Evolutionary conservation across 495 filamentous ascomycete genomes (phyloP), one percentile per base, ranked within the genome.

Genomic region (Aspergillus cavernicola): DNA sequence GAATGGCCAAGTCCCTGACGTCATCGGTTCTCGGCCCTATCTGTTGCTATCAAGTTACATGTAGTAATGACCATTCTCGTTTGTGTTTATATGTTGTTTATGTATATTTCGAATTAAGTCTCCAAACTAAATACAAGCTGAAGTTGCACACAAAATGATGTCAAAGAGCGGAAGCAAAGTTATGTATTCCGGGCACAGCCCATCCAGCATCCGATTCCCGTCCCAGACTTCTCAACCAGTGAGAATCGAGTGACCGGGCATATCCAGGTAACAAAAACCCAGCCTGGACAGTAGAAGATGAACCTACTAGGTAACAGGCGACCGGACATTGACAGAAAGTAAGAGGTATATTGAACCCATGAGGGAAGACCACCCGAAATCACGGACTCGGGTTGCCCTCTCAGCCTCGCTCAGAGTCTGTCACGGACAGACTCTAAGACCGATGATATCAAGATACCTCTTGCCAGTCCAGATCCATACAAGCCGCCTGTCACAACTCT

Each of bases 271-370:
- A 57, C 18, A 20, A 39, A 59, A 61, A 59, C 43, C 67, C 71
- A 73, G 71, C 70, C 73, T 65, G 65, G 68, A 73, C 62, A 52
- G 69, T 78, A 78, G 76, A 72, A 66, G 74, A 75, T 77, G 75
- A 75, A 37, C 74, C 77, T 77, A 74, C 65, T 59, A 60, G 46
- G 53, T 63, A 37, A 29, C 36, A 36, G 33, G 12, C 13, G 41
- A 42, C 19, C 24, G 2, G 28, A 26, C 24, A 31, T 46, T 20
- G 18, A 22, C 12, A 56, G 38, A n/a, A 53, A 53, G 46, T 52
- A 22, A 23, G 19, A 32, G 39, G 12, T 13, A 19, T 19, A 35
- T 20, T 16, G 19, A 11, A 20, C 44, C 49, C 49, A 45, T 15
- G 38, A 29, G 45, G 39, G 15, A 37, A 23, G 37, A 6, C 10